Base-by-base conservation (phyloP, 768 basidiomycete genomes). In the Kwoniella bestiolae region DNA sequence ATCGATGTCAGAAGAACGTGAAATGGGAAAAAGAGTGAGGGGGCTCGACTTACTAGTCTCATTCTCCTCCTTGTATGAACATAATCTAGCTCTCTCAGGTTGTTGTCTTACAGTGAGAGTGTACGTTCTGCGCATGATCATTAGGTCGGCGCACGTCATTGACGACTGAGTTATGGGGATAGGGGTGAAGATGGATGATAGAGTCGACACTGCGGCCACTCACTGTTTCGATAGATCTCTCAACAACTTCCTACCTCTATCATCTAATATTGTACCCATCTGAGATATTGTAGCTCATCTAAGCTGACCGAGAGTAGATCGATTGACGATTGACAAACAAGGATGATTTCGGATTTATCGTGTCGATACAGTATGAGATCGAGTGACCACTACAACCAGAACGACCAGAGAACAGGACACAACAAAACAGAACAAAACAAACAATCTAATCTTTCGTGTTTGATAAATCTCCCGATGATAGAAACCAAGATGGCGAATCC, bases 51-150 rank as follows among this genome's bases (percentile, higher is more conserved):
- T 34, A 82, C 80, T 80, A 8, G 81, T 82, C 32, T 80, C 81
- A 52, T 82, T 82, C 61, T 79, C 81, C 68, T 82, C 81, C 62
- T 82, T 82, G 72, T 77, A 82, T 2, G 75, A 77, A 63, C 81
- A 80, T 29, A 82, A 65, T 47, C 81, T 68, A 3, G 81, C 81
- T 18, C 78, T 50, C 35, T 72, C 77, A 1, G 81, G 81, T 53
- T 82, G 79, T 61, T 82, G 81, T 49, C 69, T 64, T 21, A 80
- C 68, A 28, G 59, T 68, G 21, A 79, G 56, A n/a, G 49, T 46
- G 58, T 67, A 75, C 18, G 56, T 57, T 26, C 60, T 67, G 34
- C 3, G 12, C 35, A 46, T 21, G 38, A 29, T 49, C 23, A 18
- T 5, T 44, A 23, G 18, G n/a, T 18, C 8, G n/a, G n/a, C n/a